These are phyloP conservation scores for Pseudogymnoascus sp. DNA, from an alignment of 2,329 filamentous ascomycete species.

Conservation along the genomic window DNA sequence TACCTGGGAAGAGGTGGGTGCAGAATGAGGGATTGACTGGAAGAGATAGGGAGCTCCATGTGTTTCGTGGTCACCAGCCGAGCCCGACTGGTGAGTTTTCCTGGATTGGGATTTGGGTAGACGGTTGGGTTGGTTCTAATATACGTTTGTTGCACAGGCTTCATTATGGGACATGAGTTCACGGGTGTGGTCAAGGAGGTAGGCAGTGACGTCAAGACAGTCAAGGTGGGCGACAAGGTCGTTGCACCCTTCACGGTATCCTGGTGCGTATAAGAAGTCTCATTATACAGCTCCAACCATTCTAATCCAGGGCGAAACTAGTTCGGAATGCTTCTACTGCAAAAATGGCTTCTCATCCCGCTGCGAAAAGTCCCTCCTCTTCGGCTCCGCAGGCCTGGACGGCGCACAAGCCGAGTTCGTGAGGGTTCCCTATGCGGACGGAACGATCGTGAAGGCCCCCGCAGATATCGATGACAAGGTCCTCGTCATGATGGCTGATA, in stretches of 20 bases:
- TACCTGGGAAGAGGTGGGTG: neutral
- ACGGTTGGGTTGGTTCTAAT: neutral
- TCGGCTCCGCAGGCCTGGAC: conserved; percentile 62
- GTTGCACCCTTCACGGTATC: conserved; percentile 78
- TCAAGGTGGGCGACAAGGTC: conserved; percentile 68
- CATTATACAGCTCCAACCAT: neutral
- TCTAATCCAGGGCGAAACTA: conserved; percentile 22
- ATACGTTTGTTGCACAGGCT: conserved; percentile 29
- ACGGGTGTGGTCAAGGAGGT: conserved; percentile 64
- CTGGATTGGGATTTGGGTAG: neutral
- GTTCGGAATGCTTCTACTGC: conserved; percentile 77
- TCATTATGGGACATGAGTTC: conserved; percentile 78
- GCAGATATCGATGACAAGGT: conserved; percentile 62
- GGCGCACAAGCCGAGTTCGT: conserved; percentile 79
- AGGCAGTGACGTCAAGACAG: conserved; percentile 58
- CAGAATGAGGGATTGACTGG: neutral
- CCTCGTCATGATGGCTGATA: conserved; percentile 83
- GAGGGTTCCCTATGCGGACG: conserved; percentile 71
- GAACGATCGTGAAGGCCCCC: conserved; percentile 68
- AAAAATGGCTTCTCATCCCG: conserved; percentile 66
- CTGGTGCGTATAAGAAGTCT: conserved; percentile 45
- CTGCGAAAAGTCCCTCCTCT: conserved; percentile 61
- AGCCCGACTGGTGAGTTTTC: conserved; percentile 39
- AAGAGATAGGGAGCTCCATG: conserved; percentile 64
- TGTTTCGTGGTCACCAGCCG: conserved; percentile 73